Conservation (phyloP, 2,329 filamentous ascomycete genomes). For the Rutstroemia sp. region DNA sequence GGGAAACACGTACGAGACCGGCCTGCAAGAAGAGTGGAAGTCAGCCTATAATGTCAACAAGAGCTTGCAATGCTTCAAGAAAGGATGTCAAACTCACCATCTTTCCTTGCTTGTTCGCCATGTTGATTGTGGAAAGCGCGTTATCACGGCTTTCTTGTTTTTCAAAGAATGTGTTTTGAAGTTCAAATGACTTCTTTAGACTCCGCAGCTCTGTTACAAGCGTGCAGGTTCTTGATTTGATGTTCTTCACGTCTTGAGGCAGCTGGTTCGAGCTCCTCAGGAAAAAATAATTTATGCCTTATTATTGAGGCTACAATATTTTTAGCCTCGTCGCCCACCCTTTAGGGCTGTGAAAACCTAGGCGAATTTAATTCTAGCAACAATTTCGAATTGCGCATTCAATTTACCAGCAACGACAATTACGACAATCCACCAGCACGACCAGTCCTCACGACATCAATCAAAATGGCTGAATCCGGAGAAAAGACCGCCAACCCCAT, state of each 20-base stretch:
- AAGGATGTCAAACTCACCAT: constrained; percentile 66
- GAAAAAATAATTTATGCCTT: constrained; percentile 5
- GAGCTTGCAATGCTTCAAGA: constrained; percentile 34
- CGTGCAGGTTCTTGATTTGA: constrained; percentile 11
- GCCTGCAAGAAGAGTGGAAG: constrained; percentile 48
- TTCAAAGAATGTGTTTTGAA: constrained; percentile 31
- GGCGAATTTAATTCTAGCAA: constrained; percentile 1
- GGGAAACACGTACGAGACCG: constrained; percentile 56
- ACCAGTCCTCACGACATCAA: constrained; percentile 18
- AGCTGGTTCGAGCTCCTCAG: constrained; percentile 7
- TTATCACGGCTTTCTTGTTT: constrained; percentile 29
- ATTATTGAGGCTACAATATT: constrained; percentile 8
- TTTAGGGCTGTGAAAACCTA: constrained; percentile 5
- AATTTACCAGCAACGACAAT: constrained; percentile 12
- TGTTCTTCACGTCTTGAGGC: neutral
- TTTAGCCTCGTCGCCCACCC: constrained; percentile 7
- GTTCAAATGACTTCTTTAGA: constrained; percentile 27
- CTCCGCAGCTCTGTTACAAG: constrained; percentile 22
- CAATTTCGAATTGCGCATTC: constrained; percentile 6
- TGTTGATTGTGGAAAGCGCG: constrained; percentile 39
- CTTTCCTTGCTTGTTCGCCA: constrained; percentile 96
- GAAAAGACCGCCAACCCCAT: constrained; percentile 94
- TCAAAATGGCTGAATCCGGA: constrained; percentile 54
- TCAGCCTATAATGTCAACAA: constrained; percentile 54
- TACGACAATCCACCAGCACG: constrained; percentile 18